These are phyloP conservation scores for Parathielavia hyrcaniae DNA, from an alignment of 495 filamentous ascomycete species.

Conservation along the genomic window DNA sequence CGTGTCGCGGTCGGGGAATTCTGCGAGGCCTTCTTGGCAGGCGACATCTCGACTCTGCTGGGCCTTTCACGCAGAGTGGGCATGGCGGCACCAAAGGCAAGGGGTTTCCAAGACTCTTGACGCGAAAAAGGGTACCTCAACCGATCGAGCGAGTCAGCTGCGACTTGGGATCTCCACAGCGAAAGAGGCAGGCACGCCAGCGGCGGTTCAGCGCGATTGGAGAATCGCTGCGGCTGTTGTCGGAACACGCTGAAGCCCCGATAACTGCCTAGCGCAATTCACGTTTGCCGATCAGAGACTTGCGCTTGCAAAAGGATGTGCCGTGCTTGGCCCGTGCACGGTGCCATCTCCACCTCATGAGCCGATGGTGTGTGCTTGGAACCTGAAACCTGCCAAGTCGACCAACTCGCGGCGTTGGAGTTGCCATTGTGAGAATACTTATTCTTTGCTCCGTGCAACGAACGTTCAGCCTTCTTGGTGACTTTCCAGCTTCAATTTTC, in stretches of 20 bases:
- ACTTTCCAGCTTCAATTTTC: no score
- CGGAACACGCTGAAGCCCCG: slow-evolving; percentile 11
- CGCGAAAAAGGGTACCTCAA: slow-evolving; percentile 19
- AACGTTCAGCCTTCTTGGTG: no score
- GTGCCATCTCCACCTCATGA: no score
- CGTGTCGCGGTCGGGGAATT: slow-evolving; percentile 17
- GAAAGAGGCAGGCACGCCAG: slow-evolving; percentile 5
- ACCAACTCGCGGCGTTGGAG: no score
- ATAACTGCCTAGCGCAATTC: slow-evolving; percentile 6
- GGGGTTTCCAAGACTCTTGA: slow-evolving; percentile 24
- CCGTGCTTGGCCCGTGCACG: no score
- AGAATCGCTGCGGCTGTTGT: not conserved
- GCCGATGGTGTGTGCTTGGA: no score
- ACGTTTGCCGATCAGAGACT: not conserved
- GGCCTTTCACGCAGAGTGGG: slow-evolving; percentile 35
- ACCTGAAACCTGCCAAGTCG: no score
- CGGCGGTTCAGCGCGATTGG: slow-evolving; percentile 10
- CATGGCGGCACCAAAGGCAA: slow-evolving; percentile 24
- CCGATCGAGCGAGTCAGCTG: slow-evolving; percentile 25
- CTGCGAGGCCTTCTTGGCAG: slow-evolving; percentile 26
- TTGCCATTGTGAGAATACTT: no score
- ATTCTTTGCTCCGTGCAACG: no score
- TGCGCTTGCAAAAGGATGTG: no score
- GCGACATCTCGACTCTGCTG: slow-evolving; percentile 33
- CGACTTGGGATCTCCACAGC: slow-evolving; percentile 18